Evolutionary conservation across 257 asterid species (phyloP).

Genomic region (Jacaranda mimosifolia): DNA sequence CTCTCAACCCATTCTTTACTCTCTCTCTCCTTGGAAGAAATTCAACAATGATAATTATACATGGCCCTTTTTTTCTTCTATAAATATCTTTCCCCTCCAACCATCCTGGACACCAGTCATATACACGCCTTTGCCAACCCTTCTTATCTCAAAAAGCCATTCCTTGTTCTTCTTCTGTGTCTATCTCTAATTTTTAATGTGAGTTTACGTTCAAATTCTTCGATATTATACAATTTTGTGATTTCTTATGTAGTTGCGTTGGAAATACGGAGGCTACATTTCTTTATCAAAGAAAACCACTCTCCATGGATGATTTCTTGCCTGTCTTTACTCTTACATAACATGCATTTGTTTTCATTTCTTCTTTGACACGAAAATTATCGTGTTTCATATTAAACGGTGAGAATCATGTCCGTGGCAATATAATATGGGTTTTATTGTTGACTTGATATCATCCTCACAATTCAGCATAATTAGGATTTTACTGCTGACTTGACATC

Average conservation of each 20-base stretch:
- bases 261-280: neutral
- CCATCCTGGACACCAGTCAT: constrained; percentile 49
- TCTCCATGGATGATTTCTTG: neutral
- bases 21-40: neutral
- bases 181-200: constrained; percentile 26
- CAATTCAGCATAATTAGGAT: too few relatives aligned
- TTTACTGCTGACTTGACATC: too few relatives aligned
- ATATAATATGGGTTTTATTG: too few relatives aligned
- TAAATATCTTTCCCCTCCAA: constrained; percentile 46
- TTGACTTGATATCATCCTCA: too few relatives aligned
- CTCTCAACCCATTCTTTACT: constrained; percentile 31
- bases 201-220: constrained; percentile 20
- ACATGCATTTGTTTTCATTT: neutral
- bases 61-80: constrained; percentile 34
- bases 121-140: constrained; percentile 29
- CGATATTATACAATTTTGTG: neutral
- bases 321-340: neutral
- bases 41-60: constrained; percentile 20
- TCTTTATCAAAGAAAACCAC: neutral
- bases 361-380: neutral
- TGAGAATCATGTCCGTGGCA: too few relatives aligned
- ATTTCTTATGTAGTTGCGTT: neutral
- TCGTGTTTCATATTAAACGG: too few relatives aligned
- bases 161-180: neutral
- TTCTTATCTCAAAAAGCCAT: constrained; percentile 20